Evolutionary conservation across 2,329 filamentous ascomycete genomes (phyloP).

Genomic region (Canariomyces notabilis): DNA sequence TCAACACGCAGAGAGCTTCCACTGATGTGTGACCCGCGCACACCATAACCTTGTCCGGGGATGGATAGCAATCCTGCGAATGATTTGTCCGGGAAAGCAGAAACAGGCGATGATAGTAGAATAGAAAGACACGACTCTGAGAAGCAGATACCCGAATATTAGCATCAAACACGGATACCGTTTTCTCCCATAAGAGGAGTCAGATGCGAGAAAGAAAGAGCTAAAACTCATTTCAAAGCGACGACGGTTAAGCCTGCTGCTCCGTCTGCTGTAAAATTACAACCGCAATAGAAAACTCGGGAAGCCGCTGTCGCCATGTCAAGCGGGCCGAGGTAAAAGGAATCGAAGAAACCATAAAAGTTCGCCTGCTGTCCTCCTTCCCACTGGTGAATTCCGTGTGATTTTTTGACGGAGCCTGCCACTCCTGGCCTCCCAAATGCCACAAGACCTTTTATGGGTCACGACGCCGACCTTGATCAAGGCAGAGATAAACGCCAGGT

Average conservation of each 20-base stretch:
- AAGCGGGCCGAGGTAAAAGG: conserved; percentile 22
- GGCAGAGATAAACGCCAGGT: conserved; percentile 1
- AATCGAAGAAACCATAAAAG: conserved; percentile 10
- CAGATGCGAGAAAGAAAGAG: background rate
- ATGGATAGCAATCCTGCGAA: background rate
- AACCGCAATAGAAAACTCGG: conserved; percentile 49
- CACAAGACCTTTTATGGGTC: conserved; percentile 3
- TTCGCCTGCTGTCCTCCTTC: conserved; percentile 11
- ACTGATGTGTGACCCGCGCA: conserved; percentile 4
- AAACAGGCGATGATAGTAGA: background rate
- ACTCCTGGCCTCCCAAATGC: conserved; percentile 1
- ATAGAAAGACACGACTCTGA: background rate
- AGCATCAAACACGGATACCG: too few species aligned
- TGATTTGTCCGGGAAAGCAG: background rate
- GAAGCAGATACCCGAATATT: background rate
- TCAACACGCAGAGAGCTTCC: background rate
- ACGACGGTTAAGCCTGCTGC: conserved; percentile 14
- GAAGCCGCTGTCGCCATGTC: conserved; percentile 22
- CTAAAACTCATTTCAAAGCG: conserved; percentile 13
- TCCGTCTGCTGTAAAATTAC: conserved; percentile 35
- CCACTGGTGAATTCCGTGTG: too few species aligned
- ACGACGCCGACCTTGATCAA: conserved; percentile 3
- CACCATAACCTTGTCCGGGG: background rate
- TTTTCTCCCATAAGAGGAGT: background rate
- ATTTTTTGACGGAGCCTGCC: background rate